These are phyloP conservation scores for Botrytis galanthina DNA, from an alignment of 2,329 filamentous ascomycete genomes.

Conservation along the genomic window DNA sequence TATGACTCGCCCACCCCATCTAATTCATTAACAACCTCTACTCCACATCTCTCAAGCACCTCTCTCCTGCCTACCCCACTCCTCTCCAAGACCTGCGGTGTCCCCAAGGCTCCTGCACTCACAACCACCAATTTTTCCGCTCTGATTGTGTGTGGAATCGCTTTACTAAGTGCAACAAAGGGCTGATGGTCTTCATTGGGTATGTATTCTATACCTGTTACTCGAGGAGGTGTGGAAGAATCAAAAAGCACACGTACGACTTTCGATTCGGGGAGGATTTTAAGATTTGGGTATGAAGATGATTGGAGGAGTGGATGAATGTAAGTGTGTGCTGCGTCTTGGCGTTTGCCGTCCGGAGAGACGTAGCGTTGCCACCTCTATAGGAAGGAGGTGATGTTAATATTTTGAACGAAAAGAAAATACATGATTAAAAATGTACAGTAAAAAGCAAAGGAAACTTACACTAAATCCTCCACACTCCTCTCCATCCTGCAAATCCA, in stretches of 20 bases:
- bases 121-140: conserved; percentile 56
- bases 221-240: conserved; percentile 46
- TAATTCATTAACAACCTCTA: conserved; percentile 48
- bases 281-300: conserved; percentile 54
- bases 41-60: conserved; percentile 47
- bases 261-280: conserved; percentile 56
- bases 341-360: conserved; percentile 51
- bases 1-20: conserved; percentile 54
- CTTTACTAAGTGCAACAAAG: conserved; percentile 33
- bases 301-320: conserved; percentile 51
- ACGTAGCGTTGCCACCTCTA: conserved; percentile 51
- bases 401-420: neutral
- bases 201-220: conserved; percentile 58
- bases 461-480: conserved; percentile 39
- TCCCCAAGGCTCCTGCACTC: conserved; percentile 41
- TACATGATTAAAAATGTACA: neutral
- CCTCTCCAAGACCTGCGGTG: conserved; percentile 53
- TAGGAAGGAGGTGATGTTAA: neutral
- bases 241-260: conserved; percentile 56
- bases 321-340: conserved; percentile 56
- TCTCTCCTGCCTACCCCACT: conserved; percentile 58
- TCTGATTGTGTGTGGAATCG: conserved; percentile 41
- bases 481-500: conserved; percentile 53
- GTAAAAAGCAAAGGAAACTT: conserved; percentile 9
- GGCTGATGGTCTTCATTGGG: conserved; percentile 47